These are phyloP conservation scores for Somion occarium DNA, from an alignment of 1,284 basidiomycete genomes.

Conservation along the genomic window DNA sequence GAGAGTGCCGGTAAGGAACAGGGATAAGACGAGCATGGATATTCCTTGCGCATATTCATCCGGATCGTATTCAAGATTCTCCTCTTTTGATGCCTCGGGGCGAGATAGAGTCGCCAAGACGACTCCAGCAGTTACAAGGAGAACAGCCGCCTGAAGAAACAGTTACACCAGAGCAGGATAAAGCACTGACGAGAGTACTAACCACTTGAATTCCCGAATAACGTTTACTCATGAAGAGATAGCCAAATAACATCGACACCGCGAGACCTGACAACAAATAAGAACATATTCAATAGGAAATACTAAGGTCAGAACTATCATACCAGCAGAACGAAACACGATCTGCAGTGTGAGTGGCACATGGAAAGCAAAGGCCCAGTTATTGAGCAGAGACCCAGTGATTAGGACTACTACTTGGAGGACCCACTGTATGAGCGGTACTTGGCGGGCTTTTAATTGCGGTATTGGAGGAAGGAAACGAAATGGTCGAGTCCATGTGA, in stretches of 20 bases:
- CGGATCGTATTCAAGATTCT: constrained; percentile 30
- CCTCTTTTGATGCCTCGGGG: constrained; percentile 33
- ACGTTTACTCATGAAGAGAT: constrained; percentile 48
- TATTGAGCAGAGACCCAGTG: constrained; percentile 73
- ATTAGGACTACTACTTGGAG: constrained; percentile 75
- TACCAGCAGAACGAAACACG: constrained; percentile 84
- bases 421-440: constrained; percentile 72
- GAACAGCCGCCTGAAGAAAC: constrained; percentile 55
- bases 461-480: constrained; percentile 33
- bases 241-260: constrained; percentile 67
- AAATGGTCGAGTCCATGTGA: constrained; percentile 29
- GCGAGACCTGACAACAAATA: constrained; percentile 43
- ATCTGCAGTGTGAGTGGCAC: constrained; percentile 84
- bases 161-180: no score
- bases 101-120: constrained; percentile 71
- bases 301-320: constrained; percentile 19
- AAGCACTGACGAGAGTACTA: constrained; percentile 18
- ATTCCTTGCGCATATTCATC: constrained; percentile 65
- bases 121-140: constrained; percentile 73
- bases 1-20: constrained; percentile 71
- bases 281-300: not conserved
- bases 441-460: constrained; percentile 57
- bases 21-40: constrained; percentile 63
- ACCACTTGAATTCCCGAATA: constrained; percentile 68
- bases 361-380: constrained; percentile 78